A percentile compares a stretch with the other conserved stretches of the same genome.
Conservation (phyloP, 73 alveolate species). For the Diophrys sp. region DNA sequence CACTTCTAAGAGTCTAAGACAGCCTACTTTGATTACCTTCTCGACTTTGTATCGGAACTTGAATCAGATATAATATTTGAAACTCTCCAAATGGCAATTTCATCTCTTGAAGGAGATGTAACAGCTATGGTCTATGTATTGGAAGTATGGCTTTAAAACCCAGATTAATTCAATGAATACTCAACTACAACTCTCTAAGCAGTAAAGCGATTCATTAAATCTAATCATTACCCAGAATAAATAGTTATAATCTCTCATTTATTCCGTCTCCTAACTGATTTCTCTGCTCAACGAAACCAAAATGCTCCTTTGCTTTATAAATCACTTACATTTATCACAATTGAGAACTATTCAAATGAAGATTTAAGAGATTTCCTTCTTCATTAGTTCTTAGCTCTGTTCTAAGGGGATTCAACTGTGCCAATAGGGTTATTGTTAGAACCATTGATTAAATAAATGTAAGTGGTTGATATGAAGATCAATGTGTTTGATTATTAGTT, state of each 20-base stretch:
- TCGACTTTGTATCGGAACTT: background rate
- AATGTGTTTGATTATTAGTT: slow-evolving; percentile 71
- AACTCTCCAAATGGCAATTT: slow-evolving; percentile 1
- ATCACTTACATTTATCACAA: slow-evolving; percentile 62
- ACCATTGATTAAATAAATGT: slow-evolving; percentile 75
- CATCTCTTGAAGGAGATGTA: slow-evolving; percentile 6
- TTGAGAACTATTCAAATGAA: slow-evolving; percentile 71
- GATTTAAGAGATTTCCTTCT: slow-evolving; percentile 70
- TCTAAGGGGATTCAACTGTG: slow-evolving; percentile 60
- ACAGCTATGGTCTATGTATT: background rate
- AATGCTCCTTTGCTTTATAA: slow-evolving; percentile 92
- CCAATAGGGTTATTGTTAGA: slow-evolving; percentile 85
- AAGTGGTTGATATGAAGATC: slow-evolving; percentile 58
- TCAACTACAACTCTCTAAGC: slow-evolving; percentile 43
- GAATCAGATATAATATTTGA: background rate
- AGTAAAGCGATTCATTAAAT: slow-evolving; percentile 69
- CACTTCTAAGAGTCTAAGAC: background rate
- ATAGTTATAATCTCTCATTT: slow-evolving; percentile 35
- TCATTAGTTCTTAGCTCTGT: slow-evolving; percentile 47
- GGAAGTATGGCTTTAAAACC: slow-evolving; percentile 5
- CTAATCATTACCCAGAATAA: slow-evolving; percentile 1
- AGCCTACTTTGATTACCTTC: background rate
- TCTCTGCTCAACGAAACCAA: slow-evolving; percentile 84
- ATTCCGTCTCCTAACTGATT: slow-evolving; percentile 71
- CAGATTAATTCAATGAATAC: slow-evolving; percentile 10